Evolutionary conservation across 352 stramenopile species (phyloP), one percentile per base, ranked within the genome.

Genomic region (Phytophthora melonis): DNA sequence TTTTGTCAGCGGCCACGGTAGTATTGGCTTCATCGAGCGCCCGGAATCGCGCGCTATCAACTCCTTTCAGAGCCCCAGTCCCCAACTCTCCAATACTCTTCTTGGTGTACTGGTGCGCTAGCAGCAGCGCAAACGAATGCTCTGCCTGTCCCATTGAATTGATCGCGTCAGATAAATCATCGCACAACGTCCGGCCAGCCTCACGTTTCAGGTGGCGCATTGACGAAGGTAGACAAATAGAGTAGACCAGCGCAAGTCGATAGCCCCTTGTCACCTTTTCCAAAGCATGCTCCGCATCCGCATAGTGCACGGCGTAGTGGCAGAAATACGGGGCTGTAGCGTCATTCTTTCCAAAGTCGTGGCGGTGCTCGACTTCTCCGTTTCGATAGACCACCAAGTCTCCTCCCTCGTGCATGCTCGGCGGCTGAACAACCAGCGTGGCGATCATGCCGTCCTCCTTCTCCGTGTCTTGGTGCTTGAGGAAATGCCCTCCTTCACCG

Each of bases 401-500:
- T 3, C 63, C 63, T 21, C 63, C 66, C 32, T 62, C 19, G 21
- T 56, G 70, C n/a, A 13, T 11, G 6, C 54, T 58, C 1, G 81
- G 75, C 1, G 81, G 59, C 36, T 81, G 66, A 1, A 88, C 30
- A 23, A 86, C 56, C 3, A 88, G 64, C n/a, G 78, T 86, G 1
- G 73, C 78, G 53, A 84, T 83, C 81, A 83, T 83, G 16, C 76
- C 74, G 10, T 58, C 67, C 45, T 88, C 61, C 41, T 86, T 86
- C 70, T 88, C 81, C 41, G 75, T 85, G 58, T 87, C 78, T 53
- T 78, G 72, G 58, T 88, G 78, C 18, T 70, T 69, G 1, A 73
- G 50, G 54, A 83, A 86, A 41, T 84, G 79, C 36, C 76, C 70
- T n/a, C 68, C 78, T 27, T 67, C 11, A 25, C 78, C 81, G 23